Evolutionary conservation across 345 rosid species (phyloP).

Genomic region (Hibiscus tridactylites): DNA sequence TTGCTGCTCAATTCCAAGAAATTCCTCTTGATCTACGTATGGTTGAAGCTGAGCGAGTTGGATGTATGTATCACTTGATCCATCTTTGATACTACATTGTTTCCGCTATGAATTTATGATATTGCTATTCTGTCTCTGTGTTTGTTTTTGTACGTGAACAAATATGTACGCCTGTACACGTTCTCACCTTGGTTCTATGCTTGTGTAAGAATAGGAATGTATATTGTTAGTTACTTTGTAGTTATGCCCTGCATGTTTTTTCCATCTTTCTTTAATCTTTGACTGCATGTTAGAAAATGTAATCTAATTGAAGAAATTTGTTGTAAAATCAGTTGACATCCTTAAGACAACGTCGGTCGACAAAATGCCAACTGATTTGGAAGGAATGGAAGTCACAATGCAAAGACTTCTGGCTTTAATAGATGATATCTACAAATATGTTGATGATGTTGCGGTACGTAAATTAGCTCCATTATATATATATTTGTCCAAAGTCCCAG

Average conservation of each 20-base stretch:
- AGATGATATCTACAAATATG: slow-evolving; percentile 69
- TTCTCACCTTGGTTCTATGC: too few species aligned
- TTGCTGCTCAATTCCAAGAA: slow-evolving; percentile 95
- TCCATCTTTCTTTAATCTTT: not conserved
- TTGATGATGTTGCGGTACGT: slow-evolving; percentile 85
- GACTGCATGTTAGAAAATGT: not conserved
- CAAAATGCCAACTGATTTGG: slow-evolving; percentile 87
- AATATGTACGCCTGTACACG: too few species aligned
- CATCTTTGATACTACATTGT: not conserved
- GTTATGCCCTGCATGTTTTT: not conserved
- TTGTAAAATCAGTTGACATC: slow-evolving; percentile 44
- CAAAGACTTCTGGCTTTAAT: slow-evolving; percentile 57
- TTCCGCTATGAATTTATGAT: not conserved
- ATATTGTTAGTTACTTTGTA: not conserved
- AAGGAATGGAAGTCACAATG: slow-evolving; percentile 93
- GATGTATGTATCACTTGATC: slow-evolving; percentile 50
- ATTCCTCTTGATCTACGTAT: slow-evolving; percentile 90
- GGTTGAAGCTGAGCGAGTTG: slow-evolving; percentile 90
- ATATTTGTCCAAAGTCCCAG: not conserved
- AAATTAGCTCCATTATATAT: not conserved
- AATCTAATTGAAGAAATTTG: not conserved
- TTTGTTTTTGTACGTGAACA: not conserved
- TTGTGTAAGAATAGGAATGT: not conserved
- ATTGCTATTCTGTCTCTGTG: not conserved
- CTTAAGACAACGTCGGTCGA: slow-evolving; percentile 63